Base-by-base conservation (phyloP, 139 green algal species). In the Astrephomene gubernaculifera region DNA sequence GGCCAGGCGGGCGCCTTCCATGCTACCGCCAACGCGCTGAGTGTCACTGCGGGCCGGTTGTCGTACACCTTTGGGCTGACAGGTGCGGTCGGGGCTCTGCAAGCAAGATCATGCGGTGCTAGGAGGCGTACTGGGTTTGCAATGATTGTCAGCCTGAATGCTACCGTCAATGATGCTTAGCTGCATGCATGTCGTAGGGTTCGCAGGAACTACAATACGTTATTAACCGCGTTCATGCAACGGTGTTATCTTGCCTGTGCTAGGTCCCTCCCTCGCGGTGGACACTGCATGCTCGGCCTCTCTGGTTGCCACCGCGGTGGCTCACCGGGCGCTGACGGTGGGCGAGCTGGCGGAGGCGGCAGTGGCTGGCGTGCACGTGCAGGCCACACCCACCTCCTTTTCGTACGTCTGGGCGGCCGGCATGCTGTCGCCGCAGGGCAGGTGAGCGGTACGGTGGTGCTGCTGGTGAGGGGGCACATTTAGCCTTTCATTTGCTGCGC, bases 261-360 rank as follows among this genome's bases (percentile, higher is more conserved):
- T 69, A 80, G 87, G 89, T 17, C 83, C 92, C 6, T 68, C 91
- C 1, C 27, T 95, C 1, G 81, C 74, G 2, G 90, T 96, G 0
- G 93, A 97, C 89, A 96, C 94, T 0, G 93, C 94, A 6, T 97
- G 94, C 81, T 94, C 90, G 5, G 84, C 92, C 1, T 94, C 93
- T 0, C 78, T 95, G 1, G 91, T 95, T 35, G 92, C 91, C 9
- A 19, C 89, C 24, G 88, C 95, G 64, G 14, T 95, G 29, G 92
- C 90, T 1, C 35, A 60, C 19, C 24, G 49, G 25, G 71, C 74
- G 45, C 43, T 79, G 60, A 22, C 19, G 45, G 49, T 12, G 14
- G 67, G 39, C 60, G 44, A 68, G 35, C 43, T 61, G 36, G 60
- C 39, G 2, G 45, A 54, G 21, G 89, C 89, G 21, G 70, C 92